Evolutionary conservation across 2,329 filamentous ascomycete species (phyloP), one percentile per base, ranked within the genome.

Genomic region (Alternaria arborescens): DNA sequence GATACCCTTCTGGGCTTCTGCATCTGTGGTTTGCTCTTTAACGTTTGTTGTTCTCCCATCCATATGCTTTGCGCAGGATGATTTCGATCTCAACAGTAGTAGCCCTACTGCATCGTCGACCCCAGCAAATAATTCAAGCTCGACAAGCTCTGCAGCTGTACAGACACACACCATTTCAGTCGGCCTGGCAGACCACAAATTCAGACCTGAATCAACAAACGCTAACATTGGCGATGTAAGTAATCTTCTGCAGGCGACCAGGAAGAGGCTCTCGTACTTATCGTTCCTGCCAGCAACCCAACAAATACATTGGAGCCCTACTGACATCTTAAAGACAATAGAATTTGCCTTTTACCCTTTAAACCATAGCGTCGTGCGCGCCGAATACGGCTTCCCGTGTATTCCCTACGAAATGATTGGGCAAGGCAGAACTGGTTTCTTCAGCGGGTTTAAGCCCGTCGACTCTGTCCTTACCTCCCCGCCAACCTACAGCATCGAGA

Each of bases 311-410:
- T 48, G 16, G 16, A 22, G 11, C n/a, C 46, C 8, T 18, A 42
- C 59, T 64, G 30, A 64, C 28, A 11, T 47, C 46, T 16, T 40
- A n/a, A 36, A 77, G 68, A 67, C 68, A 12, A 64, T 83, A 41
- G 74, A 77, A 41, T 83, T 82, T 60, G 55, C 71, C 44, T 82
- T 82, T 71, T 81, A 74, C 53, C 77, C 80, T 1, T 58, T 68
- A 20, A 82, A 82, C 55, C 80, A 82, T 66, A 79, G 76, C 6
- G 78, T 82, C 10, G 77, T 82, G 14, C 73, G 78, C 43, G 76
- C 80, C 1, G 78, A 78, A 30, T 82, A 77, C 58, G 60, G 36
- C 16, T 78, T 73, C 47, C 80, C 80, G 11, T 82, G 80, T 41
- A 75, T 81, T 7, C 79, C 80, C 3, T 76, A 74, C 50, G 76